Conservation (phyloP, 768 basidiomycete species). For the Rhizopogon vesiculosus region DNA sequence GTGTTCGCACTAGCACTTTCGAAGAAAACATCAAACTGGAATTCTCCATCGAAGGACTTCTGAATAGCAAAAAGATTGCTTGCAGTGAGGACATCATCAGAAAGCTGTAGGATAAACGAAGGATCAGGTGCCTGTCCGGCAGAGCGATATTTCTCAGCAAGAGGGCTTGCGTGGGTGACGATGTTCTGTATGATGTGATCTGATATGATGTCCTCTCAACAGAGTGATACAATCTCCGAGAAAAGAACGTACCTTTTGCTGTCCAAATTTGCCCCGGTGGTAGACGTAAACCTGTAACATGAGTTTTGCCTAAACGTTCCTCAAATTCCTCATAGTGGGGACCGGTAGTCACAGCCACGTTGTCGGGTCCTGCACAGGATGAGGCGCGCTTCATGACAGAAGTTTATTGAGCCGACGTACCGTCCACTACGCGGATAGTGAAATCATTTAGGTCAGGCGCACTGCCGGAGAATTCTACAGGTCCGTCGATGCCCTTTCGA, state of each 20-base stretch:
- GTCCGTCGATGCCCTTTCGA: slow-evolving; percentile 66
- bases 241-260: slow-evolving; percentile 60
- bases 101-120: slow-evolving; percentile 70
- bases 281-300: slow-evolving; percentile 60
- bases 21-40: slow-evolving; percentile 87
- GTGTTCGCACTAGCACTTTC: slow-evolving; percentile 70
- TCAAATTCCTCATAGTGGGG: slow-evolving; percentile 53
- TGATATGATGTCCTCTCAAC: slow-evolving; percentile 20
- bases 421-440: slow-evolving; percentile 71
- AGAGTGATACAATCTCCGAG: neutral
- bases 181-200: slow-evolving; percentile 63
- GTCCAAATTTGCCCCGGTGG: slow-evolving; percentile 71
- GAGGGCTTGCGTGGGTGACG: slow-evolving; percentile 48
- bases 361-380: slow-evolving; percentile 47
- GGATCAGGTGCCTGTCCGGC: slow-evolving; percentile 63
- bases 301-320: slow-evolving; percentile 63
- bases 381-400: slow-evolving; percentile 2
- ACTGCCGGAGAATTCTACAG: slow-evolving; percentile 65
- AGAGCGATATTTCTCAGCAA: slow-evolving; percentile 48
- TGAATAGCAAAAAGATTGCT: slow-evolving; percentile 88
- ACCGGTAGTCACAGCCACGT: slow-evolving; percentile 50
- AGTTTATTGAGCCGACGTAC: slow-evolving; percentile 32
- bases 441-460: slow-evolving; percentile 83
- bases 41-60: slow-evolving; percentile 78
- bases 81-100: slow-evolving; percentile 65